Evolutionary conservation across 2,329 filamentous ascomycete species (phyloP).

Genomic region (Colletotrichum higginsianum): DNA sequence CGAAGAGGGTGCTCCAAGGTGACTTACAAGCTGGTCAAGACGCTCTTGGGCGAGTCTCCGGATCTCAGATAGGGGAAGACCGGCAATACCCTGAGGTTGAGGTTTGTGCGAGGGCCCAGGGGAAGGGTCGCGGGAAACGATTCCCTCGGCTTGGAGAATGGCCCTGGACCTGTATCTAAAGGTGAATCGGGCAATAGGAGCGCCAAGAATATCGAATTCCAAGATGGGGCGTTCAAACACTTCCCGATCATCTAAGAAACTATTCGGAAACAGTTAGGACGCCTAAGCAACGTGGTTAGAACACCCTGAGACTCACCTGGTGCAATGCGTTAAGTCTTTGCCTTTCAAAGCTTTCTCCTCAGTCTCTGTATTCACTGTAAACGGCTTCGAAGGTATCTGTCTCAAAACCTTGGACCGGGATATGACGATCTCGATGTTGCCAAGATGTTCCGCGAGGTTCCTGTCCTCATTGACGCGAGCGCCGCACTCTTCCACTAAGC

Average conservation of each 20-base stretch:
- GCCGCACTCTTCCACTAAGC: background rate
- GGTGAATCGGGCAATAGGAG: background rate
- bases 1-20: fast-evolving
- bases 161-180: conserved; percentile 15
- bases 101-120: background rate
- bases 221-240: fast-evolving
- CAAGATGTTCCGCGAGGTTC: background rate
- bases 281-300: too few relatives aligned
- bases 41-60: conserved; percentile 6
- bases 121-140: conserved; percentile 3
- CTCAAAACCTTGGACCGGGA: background rate
- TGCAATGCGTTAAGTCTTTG: conserved; percentile 5
- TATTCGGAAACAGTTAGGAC: background rate
- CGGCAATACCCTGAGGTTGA: background rate
- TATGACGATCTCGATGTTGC: conserved; percentile 1
- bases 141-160: conserved; percentile 11
- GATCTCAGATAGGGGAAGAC: background rate
- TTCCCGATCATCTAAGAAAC: background rate
- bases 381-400: background rate
- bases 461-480: background rate
- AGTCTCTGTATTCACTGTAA: fast-evolving
- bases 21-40: conserved; percentile 4
- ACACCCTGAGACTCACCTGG: background rate
- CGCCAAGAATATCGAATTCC: background rate
- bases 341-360: conserved; percentile 19